Conservation (phyloP, 768 basidiomycete genomes). For the Auricularia sp. region DNA sequence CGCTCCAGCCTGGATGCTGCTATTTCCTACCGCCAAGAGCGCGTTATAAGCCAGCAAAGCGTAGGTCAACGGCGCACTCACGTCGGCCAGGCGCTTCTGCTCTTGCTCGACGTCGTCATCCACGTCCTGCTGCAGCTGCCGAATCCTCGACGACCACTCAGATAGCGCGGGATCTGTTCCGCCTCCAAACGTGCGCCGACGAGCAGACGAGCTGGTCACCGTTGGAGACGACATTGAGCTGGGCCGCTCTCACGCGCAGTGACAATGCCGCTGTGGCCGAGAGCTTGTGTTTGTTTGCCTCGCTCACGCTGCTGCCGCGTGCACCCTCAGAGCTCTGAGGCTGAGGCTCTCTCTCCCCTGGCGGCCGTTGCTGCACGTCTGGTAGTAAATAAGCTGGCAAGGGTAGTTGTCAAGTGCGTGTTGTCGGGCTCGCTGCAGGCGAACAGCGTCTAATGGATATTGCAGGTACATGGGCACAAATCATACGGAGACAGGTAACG, state of each 20-base stretch:
- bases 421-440: too few relatives aligned
- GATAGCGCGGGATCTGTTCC: slow-evolving; percentile 53
- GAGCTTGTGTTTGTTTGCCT: neutral
- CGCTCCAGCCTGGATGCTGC: slow-evolving; percentile 19
- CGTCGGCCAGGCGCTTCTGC: slow-evolving; percentile 54
- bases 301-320: too few relatives aligned
- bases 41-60: neutral
- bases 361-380: too few relatives aligned
- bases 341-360: too few relatives aligned
- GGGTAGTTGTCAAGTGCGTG: too few relatives aligned
- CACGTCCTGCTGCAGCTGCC: slow-evolving; percentile 68
- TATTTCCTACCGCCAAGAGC: neutral
- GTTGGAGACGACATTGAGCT: neutral
- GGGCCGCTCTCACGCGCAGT: too few relatives aligned
- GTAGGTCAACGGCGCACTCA: slow-evolving; percentile 18
- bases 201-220: neutral
- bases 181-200: slow-evolving; percentile 8
- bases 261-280: too few relatives aligned
- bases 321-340: too few relatives aligned
- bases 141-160: slow-evolving; percentile 75
- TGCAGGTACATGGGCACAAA: too few relatives aligned
- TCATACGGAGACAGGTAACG: too few relatives aligned
- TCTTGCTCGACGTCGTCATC: slow-evolving; percentile 75
- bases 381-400: too few relatives aligned
- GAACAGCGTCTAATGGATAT: too few relatives aligned